Percentiles rank a stretch among this genome's conserved stretches.
Conservation (phyloP, 495 filamentous ascomycete genomes). For the Rhypophila decipiens region DNA sequence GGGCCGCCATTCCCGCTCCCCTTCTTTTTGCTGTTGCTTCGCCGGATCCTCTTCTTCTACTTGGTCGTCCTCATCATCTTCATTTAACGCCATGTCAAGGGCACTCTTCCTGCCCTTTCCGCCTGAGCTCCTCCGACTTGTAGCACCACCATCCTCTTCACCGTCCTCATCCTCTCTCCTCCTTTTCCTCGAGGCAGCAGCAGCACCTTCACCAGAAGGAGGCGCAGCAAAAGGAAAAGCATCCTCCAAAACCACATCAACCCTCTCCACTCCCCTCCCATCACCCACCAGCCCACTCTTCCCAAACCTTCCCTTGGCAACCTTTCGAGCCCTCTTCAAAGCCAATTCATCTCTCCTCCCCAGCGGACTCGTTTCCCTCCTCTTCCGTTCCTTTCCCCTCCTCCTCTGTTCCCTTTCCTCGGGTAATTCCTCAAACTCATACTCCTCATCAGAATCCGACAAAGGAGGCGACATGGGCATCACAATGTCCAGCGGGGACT, state of each 20-base stretch:
- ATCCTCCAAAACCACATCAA: constrained; percentile 57
- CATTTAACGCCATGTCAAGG: not conserved
- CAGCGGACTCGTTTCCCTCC: constrained; percentile 11
- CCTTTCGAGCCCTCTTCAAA: constrained; percentile 34
- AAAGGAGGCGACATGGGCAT: constrained; percentile 29
- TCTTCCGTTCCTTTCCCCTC: not conserved
- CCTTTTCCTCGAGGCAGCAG: constrained; percentile 7
- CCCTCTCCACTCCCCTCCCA: constrained; percentile 50
- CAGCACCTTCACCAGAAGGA: no score
- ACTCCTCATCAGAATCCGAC: constrained; percentile 17
- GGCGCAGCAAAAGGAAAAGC: no score
- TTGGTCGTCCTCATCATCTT: constrained; percentile 8
- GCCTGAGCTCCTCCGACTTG: not conserved
- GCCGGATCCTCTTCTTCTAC: constrained; percentile 24
- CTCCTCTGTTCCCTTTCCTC: not conserved
- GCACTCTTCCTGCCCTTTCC: not conserved
- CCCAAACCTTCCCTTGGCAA: constrained; percentile 54
- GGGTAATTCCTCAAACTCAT: not conserved
- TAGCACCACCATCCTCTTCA: constrained; percentile 26
- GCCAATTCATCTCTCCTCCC: constrained; percentile 27
- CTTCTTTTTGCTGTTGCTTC: no score
- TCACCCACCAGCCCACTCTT: constrained; percentile 41
- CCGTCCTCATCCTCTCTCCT: constrained; percentile 6
- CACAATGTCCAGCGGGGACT: constrained; percentile 52
- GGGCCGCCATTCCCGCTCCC: constrained; percentile 44